Percentiles rank a stretch among this genome's conserved stretches.
phyloP scores from a whole-genome alignment of 2,329 filamentous ascomycete genomes.

The Hymenoscyphus fructigenus region DNA sequence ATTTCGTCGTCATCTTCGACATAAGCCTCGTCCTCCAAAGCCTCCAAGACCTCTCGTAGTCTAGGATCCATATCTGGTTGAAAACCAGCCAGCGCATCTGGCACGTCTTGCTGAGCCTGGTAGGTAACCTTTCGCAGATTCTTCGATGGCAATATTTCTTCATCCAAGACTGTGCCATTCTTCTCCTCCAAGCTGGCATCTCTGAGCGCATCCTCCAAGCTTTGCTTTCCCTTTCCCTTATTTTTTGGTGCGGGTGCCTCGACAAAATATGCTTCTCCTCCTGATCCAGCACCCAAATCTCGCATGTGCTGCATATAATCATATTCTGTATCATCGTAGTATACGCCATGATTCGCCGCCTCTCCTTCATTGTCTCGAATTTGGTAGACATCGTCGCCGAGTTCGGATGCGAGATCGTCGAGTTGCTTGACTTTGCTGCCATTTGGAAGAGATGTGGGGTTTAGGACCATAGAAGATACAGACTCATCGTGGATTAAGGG shows the following conservation, averaged over 20 bases:
- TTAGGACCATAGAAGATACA: conserved; percentile 87
- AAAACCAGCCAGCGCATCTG: conserved; percentile 88
- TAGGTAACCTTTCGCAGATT: conserved; percentile 77
- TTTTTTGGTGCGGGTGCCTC: conserved; percentile 63
- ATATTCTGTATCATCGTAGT: conserved; percentile 91
- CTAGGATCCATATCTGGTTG: conserved; percentile 98
- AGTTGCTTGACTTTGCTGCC: conserved; percentile 63
- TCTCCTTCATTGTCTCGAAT: conserved; percentile 92
- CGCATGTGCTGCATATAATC: conserved; percentile 99
- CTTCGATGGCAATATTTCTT: conserved; percentile 75
- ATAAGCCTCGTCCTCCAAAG: conserved; percentile 91
- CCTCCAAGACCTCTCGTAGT: conserved; percentile 85
- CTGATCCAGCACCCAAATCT: conserved; percentile 69
- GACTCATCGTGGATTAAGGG: conserved; percentile 90
- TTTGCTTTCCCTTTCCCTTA: conserved; percentile 73
- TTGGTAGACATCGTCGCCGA: conserved; percentile 62
- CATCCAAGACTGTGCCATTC: conserved; percentile 62
- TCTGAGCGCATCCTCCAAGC: conserved; percentile 78
- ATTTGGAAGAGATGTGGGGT: conserved; percentile 57
- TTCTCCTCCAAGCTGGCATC: conserved; percentile 56
- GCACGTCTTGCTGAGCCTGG: conserved; percentile 88
- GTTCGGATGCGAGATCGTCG: conserved; percentile 72
- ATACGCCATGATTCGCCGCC: conserved; percentile 90
- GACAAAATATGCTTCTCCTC: conserved; percentile 79
- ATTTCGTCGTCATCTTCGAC: conserved; percentile 83